A percentile compares a stretch with the other conserved stretches of the same genome.
Evolutionary conservation across 768 basidiomycete species (phyloP).

Genomic region (Mycena leptocephala): DNA sequence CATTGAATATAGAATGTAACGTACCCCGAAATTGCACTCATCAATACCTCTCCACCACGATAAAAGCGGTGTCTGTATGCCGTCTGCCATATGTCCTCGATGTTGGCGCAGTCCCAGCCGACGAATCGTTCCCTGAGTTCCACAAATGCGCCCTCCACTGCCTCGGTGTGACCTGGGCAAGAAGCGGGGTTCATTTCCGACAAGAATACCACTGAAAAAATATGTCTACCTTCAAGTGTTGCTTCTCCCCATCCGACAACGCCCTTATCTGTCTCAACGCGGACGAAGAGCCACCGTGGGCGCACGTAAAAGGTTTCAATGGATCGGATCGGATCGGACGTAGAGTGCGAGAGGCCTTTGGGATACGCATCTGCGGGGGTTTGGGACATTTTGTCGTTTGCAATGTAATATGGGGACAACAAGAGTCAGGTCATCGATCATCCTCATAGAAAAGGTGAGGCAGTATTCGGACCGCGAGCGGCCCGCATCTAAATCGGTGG

Average conservation of each 20-base stretch:
- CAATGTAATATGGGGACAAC: neutral
- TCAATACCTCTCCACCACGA: slow-evolving; percentile 79
- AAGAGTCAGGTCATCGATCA: neutral
- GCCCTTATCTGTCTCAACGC: slow-evolving; percentile 76
- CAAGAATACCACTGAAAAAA: neutral
- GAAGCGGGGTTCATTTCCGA: neutral
- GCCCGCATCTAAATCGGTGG: too few species aligned
- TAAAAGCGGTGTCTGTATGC: slow-evolving; percentile 82
- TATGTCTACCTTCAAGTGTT: slow-evolving; percentile 65
- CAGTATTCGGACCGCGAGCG: neutral
- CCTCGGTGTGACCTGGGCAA: slow-evolving; percentile 73
- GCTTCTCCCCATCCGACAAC: slow-evolving; percentile 84
- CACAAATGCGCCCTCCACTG: slow-evolving; percentile 76
- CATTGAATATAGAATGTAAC: slow-evolving; percentile 41
- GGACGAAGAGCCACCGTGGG: slow-evolving; percentile 82
- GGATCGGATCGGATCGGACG: slow-evolving; percentile 23
- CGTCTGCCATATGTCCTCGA: slow-evolving; percentile 83
- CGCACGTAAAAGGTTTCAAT: slow-evolving; percentile 76
- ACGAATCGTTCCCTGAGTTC: slow-evolving; percentile 75
- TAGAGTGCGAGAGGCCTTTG: neutral
- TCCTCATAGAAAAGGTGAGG: neutral
- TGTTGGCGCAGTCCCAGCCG: slow-evolving; percentile 74
- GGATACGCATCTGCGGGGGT: neutral
- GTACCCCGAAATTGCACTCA: slow-evolving; percentile 44
- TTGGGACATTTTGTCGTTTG: neutral